Conservation (phyloP, 2,329 filamentous ascomycete genomes). For the Aschersonia sp. region DNA sequence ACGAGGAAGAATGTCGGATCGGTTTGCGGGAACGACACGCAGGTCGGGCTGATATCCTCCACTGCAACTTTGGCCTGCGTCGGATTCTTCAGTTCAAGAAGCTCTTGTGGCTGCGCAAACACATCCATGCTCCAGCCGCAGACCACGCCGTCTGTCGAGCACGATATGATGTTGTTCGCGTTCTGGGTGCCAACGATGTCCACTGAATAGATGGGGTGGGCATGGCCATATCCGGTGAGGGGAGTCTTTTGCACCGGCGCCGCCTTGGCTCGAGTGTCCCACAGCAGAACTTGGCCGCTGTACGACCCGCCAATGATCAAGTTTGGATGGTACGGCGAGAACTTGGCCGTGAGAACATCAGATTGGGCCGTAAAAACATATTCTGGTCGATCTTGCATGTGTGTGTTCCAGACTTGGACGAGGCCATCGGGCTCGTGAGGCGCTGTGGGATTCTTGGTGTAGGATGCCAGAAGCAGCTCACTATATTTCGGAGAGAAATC, state of each 20-base stretch:
- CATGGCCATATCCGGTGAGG: constrained; percentile 85
- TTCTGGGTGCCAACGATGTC: constrained; percentile 97
- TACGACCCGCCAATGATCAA: constrained; percentile 93
- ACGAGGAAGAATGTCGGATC: constrained; percentile 97
- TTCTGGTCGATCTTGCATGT: constrained; percentile 86
- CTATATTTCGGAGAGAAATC: constrained; percentile 94
- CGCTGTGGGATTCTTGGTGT: constrained; percentile 93
- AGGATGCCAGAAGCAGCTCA: constrained; percentile 82
- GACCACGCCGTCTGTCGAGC: constrained; percentile 89
- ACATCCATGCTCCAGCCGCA: constrained; percentile 98
- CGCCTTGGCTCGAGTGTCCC: constrained; percentile 86
- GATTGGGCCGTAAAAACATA: constrained; percentile 95
- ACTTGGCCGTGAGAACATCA: constrained; percentile 87
- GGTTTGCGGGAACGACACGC: constrained; percentile 83
- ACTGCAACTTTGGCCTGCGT: constrained; percentile 61
- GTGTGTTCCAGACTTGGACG: constrained; percentile 92
- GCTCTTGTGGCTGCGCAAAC: constrained; percentile 90
- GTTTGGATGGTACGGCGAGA: constrained; percentile 97
- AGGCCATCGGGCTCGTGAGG: constrained; percentile 88
- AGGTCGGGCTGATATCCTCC: constrained; percentile 88
- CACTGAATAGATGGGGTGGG: constrained; percentile 89
- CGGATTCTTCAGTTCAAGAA: constrained; percentile 74
- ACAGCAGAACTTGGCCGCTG: constrained; percentile 88
- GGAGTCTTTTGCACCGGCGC: constrained; percentile 92
- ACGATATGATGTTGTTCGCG: constrained; percentile 95